Base-by-base conservation (phyloP, 2,329 filamentous ascomycete genomes). In the Berkeleyomyces basicola region DNA sequence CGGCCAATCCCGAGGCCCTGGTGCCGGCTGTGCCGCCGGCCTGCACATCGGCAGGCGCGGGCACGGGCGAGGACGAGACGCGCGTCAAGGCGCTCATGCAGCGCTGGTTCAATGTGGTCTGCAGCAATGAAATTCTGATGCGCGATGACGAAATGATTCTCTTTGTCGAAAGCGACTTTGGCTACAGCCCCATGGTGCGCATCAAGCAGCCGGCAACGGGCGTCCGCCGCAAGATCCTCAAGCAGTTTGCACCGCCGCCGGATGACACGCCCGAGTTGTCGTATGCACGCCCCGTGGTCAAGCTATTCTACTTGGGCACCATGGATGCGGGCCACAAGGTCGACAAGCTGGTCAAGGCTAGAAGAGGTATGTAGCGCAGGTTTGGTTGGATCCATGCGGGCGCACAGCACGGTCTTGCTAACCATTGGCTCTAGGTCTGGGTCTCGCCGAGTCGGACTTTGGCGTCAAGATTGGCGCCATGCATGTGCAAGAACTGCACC, bases 261-360 rank as follows among this genome's bases (percentile, higher is more conserved):
- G 93, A 99, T 73, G 93, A 99, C 72, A 97, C 93, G 0, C 91
- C 92, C 7, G 93, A 99, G 76, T 79, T 99, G 62, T 86, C 92
- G 66, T 86, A 93, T 69, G 90, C 91, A 23, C 83, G 93, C 61
- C 93, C 93, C 0, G 79, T 90, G 51, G 93, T 97, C 44, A 99
- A 99, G 76, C 81, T 91, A 58, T 97, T 99, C 72, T 99, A 99
- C 71, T 78, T 99, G 31, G 90, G 89, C 23, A 86, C 90, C 5
- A 95, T 99, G 90, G 93, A 97, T 71, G 84, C 90, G n/a, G 90
- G 90, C 51, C 93, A 99, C 74, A 97, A 96, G 75, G 84, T 99
- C 40, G 93, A 99, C 70, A 89, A 86, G 71, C 82, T 97, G 42
- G 93, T 99, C 67, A 97, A 96, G 75, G 84, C 87, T 65, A 82